Evolutionary conservation across 352 stramenopile species (phyloP).

Genomic region (Phytophthora vignae): DNA sequence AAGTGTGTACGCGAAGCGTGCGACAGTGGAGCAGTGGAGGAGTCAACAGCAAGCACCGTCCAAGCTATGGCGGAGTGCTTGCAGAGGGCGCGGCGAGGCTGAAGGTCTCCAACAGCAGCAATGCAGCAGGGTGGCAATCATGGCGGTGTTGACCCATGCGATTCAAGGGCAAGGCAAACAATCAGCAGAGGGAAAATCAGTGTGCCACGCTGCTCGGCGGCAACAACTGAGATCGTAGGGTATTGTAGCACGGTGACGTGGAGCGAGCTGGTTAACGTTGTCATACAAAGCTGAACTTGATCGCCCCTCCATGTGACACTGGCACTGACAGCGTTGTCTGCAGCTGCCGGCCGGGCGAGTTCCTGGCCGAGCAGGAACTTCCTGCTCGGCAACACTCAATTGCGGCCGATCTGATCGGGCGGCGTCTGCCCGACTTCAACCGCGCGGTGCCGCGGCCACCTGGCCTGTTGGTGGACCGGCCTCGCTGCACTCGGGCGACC

Average conservation of each 20-base stretch:
- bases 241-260: constrained; percentile 32
- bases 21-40: not conserved
- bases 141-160: not conserved
- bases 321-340: not conserved
- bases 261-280: constrained; percentile 25
- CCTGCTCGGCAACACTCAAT: not conserved
- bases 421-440: not conserved
- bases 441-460: constrained; percentile 1
- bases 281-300: constrained; percentile 39
- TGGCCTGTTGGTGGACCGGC: constrained; percentile 4
- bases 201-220: not conserved
- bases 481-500: not conserved
- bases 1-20: not conserved
- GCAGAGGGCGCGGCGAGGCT: constrained; percentile 1
- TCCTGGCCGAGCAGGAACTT: no score
- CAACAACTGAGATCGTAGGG: constrained; percentile 31
- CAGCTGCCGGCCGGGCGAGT: constrained; percentile 9
- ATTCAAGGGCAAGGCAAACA: constrained; percentile 2
- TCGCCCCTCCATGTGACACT: constrained; percentile 12
- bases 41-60: not conserved
- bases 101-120: constrained; percentile 17
- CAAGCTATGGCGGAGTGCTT: not conserved
- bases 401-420: not conserved
- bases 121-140: constrained; percentile 3
- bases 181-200: constrained; percentile 11